Evolutionary conservation across 192 early-diverging fungal species (phyloP).

Genomic region (Mortierella alpina): DNA sequence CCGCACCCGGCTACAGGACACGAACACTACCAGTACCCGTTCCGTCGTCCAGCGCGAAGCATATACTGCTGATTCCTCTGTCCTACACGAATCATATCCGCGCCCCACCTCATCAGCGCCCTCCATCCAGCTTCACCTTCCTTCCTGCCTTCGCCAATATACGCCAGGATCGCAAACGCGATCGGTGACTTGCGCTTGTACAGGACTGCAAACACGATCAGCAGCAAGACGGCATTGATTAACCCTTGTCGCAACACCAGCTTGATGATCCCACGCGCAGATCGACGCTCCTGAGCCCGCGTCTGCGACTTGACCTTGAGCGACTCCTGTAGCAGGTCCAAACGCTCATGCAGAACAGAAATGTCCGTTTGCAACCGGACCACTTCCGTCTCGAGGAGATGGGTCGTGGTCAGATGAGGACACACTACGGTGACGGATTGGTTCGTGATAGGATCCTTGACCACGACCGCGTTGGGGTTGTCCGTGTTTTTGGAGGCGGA

Average conservation of each 20-base stretch:
- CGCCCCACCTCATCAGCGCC: constrained; percentile 35
- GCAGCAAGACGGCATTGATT: constrained; percentile 40
- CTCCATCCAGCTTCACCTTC: constrained; percentile 50
- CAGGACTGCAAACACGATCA: constrained; percentile 48
- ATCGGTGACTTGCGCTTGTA: constrained; percentile 46
- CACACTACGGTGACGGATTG: constrained; percentile 34
- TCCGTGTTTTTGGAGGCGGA: neutral
- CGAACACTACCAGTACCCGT: constrained; percentile 32
- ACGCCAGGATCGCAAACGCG: constrained; percentile 47
- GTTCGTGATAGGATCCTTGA: constrained; percentile 29
- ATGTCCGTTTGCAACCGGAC: constrained; percentile 41
- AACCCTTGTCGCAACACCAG: constrained; percentile 40
- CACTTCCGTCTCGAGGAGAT: constrained; percentile 31
- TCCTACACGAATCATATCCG: constrained; percentile 13
- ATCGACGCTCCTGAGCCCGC: constrained; percentile 26
- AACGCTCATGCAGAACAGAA: constrained; percentile 44
- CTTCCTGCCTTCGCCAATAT: constrained; percentile 29
- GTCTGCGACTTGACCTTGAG: constrained; percentile 42
- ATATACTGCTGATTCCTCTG: constrained; percentile 27
- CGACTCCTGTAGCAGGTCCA: constrained; percentile 46
- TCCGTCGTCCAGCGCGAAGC: constrained; percentile 42
- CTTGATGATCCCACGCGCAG: constrained; percentile 30
- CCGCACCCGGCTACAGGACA: too few species aligned
- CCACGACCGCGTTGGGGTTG: constrained; percentile 23
- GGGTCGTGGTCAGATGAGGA: constrained; percentile 23